Base-by-base conservation (phyloP, 768 basidiomycete genomes). In the Cubamyces sp. region DNA sequence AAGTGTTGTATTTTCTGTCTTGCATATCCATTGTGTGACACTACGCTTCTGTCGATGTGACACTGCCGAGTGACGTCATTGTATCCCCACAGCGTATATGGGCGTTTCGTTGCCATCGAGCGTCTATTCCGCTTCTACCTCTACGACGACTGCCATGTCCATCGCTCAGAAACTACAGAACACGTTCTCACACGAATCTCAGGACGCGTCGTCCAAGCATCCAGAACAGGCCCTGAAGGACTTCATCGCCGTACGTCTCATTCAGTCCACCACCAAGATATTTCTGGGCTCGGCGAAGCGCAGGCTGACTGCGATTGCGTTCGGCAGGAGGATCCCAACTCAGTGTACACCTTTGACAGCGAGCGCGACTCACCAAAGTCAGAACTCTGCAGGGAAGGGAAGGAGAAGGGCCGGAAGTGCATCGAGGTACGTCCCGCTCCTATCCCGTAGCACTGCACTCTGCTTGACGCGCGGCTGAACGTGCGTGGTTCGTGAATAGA, bases 301-400 rank as follows among this genome's bases (percentile, higher is more conserved):
- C 40, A 19, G 6, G 25, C 51, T 47, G 15, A 50, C 55, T 18
- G 28, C 42, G 53, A 23, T 11, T 45, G 39, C 26, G n/a, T 21
- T 23, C 41, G 28, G 18, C 68, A 86, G 85, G 75, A 77, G 51
- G 75, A 81, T 47, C 84, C 83, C 8, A 74, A 79, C 30, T 75
- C 80, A 50, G 69, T 72, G 39, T 89, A 88, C 72, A 82, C 83
- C 3, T 88, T 90, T 69, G 84, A 88, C 76, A 84, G 82, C 67
- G 82, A 84, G 64, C 78, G 82, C 42, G 82, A 78, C 62, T 83
- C 85, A 55, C 76, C 81, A 12, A 72, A 81, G 66, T 86, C 86
- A 5, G 80, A 87, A 66, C 70, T 88, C 19, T 90, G 86, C 75
- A 79, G 87, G 57, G 76, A 80, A 65, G 76, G 75, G 49, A 74